Percentiles rank a stretch among this genome's conserved stretches.
These are phyloP conservation scores for Iris pallida DNA, from an alignment of 116 monocot genomes.

Conservation along the genomic window DNA sequence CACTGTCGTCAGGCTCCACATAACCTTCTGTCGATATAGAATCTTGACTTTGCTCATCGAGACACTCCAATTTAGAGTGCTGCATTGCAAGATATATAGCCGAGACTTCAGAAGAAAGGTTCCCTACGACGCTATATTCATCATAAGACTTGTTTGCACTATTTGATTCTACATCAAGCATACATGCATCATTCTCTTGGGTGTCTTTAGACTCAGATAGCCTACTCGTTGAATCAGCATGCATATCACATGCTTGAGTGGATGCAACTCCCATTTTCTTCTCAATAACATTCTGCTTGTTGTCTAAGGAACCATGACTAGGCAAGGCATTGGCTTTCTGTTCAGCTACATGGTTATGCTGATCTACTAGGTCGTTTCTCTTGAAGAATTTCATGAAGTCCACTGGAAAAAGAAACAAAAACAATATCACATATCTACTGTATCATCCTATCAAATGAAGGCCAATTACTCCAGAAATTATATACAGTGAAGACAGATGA, in stretches of 20 bases:
- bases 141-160: slow-evolving; percentile 22
- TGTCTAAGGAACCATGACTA: slow-evolving; percentile 8
- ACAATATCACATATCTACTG: too few relatives aligned
- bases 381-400: slow-evolving; percentile 24
- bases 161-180: slow-evolving; percentile 12
- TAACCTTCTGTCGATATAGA: slow-evolving; percentile 53
- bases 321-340: slow-evolving; percentile 4
- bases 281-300: slow-evolving; percentile 7
- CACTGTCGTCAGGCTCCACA: slow-evolving; percentile 58
- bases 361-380: slow-evolving; percentile 12
- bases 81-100: slow-evolving; percentile 92
- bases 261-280: slow-evolving; percentile 7
- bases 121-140: slow-evolving; percentile 43
- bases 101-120: slow-evolving; percentile 79
- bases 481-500: too few relatives aligned
- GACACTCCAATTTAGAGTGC: slow-evolving; percentile 80
- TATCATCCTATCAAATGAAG: too few relatives aligned
- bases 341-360: slow-evolving; percentile 9
- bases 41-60: slow-evolving; percentile 79
- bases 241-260: slow-evolving; percentile 8
- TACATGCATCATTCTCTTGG: neutral
- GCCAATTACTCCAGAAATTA: too few relatives aligned
- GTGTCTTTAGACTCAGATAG: neutral
- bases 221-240: neutral
- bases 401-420: slow-evolving; percentile 17